Base-by-base conservation (phyloP, 108 stramenopile genomes). In the Cafeteria roenbergensis region DNA sequence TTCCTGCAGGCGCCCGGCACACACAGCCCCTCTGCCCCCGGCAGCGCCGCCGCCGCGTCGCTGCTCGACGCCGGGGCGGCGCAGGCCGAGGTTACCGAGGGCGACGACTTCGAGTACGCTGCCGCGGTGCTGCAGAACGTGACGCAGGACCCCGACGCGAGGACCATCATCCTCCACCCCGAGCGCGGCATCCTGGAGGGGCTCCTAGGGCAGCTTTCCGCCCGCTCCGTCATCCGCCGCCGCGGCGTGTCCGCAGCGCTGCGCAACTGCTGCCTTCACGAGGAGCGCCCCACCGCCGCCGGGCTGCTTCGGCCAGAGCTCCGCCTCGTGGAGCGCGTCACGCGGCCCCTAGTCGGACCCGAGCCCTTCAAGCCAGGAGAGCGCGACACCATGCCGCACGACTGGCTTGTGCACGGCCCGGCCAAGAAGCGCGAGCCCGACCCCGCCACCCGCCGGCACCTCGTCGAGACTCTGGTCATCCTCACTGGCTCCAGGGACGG, bases 81-180 rank as follows among this genome's bases (percentile, higher is more conserved):
- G n/a, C n/a, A n/a, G n/a, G n/a, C n/a, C n/a, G n/a, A n/a, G n/a
- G n/a, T n/a, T n/a, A n/a, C n/a, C n/a, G n/a, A n/a, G n/a, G n/a
- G n/a, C n/a, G 59, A 61, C 59, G 22, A 12, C 22, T 32, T 61
- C 24, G 59, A 61, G 37, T 61, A 26, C 37, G 59, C 37, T 21
- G 59, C 17, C 34, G 3, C 2, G 2, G n/a, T 61, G 22, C 9
- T 61, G 20, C 59, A 61, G 22, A 61, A 61, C 59, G 9, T 9
- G 17, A 61, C 36, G 20, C 22, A 28, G 24, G 2, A 29, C 20
- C 2, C 22, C 20, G 59, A 61, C 17, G 59, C 59, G 24, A 12
- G 59, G 22, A 9, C 2, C 17, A 32, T 61, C 29, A 21, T 61
- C 22, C 37, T 61, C 17, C 20, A 61, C 20, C 59, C 29, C 17